Conservation (phyloP, 2,329 filamentous ascomycete species). For the Colletotrichum eremochloae region DNA sequence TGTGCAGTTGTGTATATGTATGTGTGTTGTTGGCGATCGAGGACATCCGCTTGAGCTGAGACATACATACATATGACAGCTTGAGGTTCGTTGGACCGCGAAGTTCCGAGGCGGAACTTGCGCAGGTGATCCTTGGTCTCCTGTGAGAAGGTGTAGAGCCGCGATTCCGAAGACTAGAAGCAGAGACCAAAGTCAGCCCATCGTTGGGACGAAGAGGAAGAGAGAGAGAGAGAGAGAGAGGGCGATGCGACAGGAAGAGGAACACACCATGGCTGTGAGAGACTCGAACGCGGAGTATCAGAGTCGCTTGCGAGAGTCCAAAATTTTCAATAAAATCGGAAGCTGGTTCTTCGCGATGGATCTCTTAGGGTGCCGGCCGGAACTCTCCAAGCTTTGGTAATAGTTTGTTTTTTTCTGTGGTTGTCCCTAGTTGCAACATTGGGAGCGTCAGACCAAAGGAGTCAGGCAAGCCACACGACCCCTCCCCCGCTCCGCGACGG, state of each 20-base stretch:
- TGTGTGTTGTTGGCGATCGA: not conserved
- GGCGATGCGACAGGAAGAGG: not conserved
- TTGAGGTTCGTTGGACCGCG: slow-evolving; percentile 86
- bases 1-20: not conserved
- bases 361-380: not conserved
- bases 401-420: not conserved
- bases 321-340: not conserved
- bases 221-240: not conserved
- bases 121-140: slow-evolving; percentile 91
- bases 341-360: not conserved
- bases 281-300: not conserved
- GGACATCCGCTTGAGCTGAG: slow-evolving; percentile 41
- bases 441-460: slow-evolving; percentile 20
- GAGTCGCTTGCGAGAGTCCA: not conserved
- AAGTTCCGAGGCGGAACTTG: slow-evolving; percentile 95
- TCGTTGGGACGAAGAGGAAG: slow-evolving; percentile 2
- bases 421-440: slow-evolving; percentile 17
- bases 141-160: slow-evolving; percentile 91
- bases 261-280: slow-evolving; percentile 28
- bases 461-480: slow-evolving; percentile 32
- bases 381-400: not conserved
- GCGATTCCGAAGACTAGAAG: slow-evolving; percentile 79
- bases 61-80: slow-evolving; percentile 90
- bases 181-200: slow-evolving; percentile 19
- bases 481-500: slow-evolving; percentile 29